Evolutionary conservation across 2,329 filamentous ascomycete genomes (phyloP).

Genomic region (Fusarium sp.): DNA sequence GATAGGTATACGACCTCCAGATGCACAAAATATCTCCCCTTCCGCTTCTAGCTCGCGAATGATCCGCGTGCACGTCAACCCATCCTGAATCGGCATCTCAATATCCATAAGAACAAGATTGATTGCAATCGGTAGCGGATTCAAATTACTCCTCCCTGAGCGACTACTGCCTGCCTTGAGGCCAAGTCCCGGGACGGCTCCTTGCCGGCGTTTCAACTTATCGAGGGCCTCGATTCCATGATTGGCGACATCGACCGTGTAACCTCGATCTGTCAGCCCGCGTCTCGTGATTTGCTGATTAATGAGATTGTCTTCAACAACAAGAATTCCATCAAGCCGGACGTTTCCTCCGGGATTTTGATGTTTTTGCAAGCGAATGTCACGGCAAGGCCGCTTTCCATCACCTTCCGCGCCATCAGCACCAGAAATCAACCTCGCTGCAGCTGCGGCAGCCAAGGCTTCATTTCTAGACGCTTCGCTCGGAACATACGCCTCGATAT

Average conservation of each 20-base stretch:
- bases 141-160: conserved; percentile 30
- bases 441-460: conserved; percentile 55
- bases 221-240: conserved; percentile 70
- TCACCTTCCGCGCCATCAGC: conserved; percentile 39
- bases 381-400: conserved; percentile 39
- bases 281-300: conserved; percentile 70
- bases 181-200: conserved; percentile 36
- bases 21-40: conserved; percentile 61
- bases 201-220: conserved; percentile 53
- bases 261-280: conserved; percentile 64
- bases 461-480: conserved; percentile 57
- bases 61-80: conserved; percentile 72
- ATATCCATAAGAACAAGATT: conserved; percentile 81
- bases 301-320: conserved; percentile 73
- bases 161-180: conserved; percentile 7
- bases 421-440: conserved; percentile 50
- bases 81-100: conserved; percentile 82
- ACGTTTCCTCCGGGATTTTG: conserved; percentile 48
- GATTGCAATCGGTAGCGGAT: conserved; percentile 55
- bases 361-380: conserved; percentile 41
- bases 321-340: conserved; percentile 60
- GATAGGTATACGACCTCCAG: conserved; percentile 68
- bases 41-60: conserved; percentile 73
- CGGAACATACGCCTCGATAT: conserved; percentile 70
- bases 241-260: conserved; percentile 66